Percentiles rank a stretch among this genome's conserved stretches.
Conservation (phyloP, 768 basidiomycete genomes). For the Coprinopsis strossmayeri region DNA sequence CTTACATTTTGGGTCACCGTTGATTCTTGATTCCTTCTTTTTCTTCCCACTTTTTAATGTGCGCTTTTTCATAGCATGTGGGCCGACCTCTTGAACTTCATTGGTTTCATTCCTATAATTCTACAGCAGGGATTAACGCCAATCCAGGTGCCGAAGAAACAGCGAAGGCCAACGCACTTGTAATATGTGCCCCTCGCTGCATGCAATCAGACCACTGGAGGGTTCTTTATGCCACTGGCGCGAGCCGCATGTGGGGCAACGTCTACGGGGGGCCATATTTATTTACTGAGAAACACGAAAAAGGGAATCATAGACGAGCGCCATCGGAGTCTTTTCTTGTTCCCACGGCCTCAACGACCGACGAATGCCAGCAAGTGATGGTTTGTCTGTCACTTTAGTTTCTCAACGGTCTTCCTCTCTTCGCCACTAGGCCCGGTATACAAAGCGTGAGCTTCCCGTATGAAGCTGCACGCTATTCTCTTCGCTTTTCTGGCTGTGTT, state of each 20-base stretch:
- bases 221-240: slow-evolving; percentile 85
- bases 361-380: not conserved
- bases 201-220: slow-evolving; percentile 73
- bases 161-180: slow-evolving; percentile 44
- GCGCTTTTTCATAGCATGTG: slow-evolving; percentile 61
- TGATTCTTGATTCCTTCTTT: slow-evolving; percentile 43
- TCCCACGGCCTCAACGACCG: slow-evolving; percentile 8
- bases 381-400: too few species aligned
- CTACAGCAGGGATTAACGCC: too few species aligned
- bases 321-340: too few species aligned
- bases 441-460: slow-evolving; percentile 17
- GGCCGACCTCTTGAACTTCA: slow-evolving; percentile 58
- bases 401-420: too few species aligned
- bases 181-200: slow-evolving; percentile 87
- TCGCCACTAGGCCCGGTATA: too few species aligned
- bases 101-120: slow-evolving; percentile 77
- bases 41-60: slow-evolving; percentile 51
- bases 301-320: too few species aligned
- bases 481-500: slow-evolving; percentile 46
- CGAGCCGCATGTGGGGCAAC: slow-evolving; percentile 77
- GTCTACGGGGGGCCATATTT: slow-evolving; percentile 53
- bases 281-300: not conserved
- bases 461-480: slow-evolving; percentile 44
- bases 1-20: slow-evolving; percentile 55
- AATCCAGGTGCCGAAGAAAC: too few species aligned